These are phyloP conservation scores for Posidonia australis DNA, from an alignment of 106 monocot species.

Conservation along the genomic window DNA sequence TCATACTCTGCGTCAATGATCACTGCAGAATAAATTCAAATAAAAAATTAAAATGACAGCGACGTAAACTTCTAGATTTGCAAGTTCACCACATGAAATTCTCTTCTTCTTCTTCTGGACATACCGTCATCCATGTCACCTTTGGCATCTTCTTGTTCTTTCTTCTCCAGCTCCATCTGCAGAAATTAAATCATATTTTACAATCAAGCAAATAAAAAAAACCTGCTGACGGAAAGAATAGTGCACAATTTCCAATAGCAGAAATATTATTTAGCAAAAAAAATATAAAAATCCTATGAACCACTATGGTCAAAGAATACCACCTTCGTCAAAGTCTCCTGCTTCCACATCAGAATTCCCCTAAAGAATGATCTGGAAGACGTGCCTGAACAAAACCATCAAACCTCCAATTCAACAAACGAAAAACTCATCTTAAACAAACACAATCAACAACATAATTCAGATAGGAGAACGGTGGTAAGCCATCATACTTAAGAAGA, in stretches of 20 bases:
- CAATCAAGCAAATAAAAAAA: not conserved
- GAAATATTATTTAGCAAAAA: too few relatives aligned
- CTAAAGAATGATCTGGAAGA: slow-evolving; percentile 85
- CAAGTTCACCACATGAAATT: not conserved
- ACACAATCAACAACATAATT: not conserved
- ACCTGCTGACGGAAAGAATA: not conserved
- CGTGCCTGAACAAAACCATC: slow-evolving; percentile 41
- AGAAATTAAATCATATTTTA: slow-evolving; percentile 2
- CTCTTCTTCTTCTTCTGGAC: not conserved
- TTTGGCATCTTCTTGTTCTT: slow-evolving; percentile 1
- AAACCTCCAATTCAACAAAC: too few relatives aligned
- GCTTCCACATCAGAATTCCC: slow-evolving; percentile 76
- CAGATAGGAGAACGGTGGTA: not conserved
- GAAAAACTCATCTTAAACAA: too few relatives aligned
- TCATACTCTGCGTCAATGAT: slow-evolving; percentile 17
- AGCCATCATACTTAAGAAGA: slow-evolving; percentile 51
- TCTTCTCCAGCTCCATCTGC: slow-evolving; percentile 7
- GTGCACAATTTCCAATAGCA: not conserved
- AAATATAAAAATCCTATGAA: too few relatives aligned
- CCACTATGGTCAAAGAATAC: too few relatives aligned
- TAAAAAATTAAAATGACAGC: not conserved
- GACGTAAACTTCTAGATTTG: not conserved
- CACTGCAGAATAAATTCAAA: not conserved
- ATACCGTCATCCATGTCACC: slow-evolving; percentile 2
- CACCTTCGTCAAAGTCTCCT: slow-evolving; percentile 70